Percentiles rank a stretch among this genome's conserved stretches.
These are phyloP conservation scores for Cicer bijugum DNA, from an alignment of 306 rosid species.

Conservation along the genomic window DNA sequence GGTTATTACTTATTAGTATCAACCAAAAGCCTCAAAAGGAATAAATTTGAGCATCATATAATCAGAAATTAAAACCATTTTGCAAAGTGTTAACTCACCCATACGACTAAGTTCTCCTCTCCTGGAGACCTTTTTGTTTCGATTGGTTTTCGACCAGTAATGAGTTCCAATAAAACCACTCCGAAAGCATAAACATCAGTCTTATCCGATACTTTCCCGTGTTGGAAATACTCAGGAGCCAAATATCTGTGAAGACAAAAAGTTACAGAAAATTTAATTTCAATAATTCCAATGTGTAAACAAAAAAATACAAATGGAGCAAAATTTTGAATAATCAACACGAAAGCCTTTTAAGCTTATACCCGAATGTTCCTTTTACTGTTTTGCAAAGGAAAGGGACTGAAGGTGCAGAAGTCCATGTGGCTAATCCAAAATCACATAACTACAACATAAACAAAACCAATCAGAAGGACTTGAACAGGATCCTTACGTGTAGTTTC, in stretches of 20 bases:
- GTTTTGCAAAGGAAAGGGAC: slow-evolving; percentile 97
- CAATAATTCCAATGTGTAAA: slow-evolving; percentile 21
- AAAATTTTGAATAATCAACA: slow-evolving; percentile 32
- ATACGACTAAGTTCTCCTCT: slow-evolving; percentile 89
- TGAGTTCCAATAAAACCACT: slow-evolving; percentile 87
- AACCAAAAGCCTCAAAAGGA: slow-evolving; percentile 34
- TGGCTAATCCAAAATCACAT: slow-evolving; percentile 95
- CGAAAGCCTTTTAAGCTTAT: slow-evolving; percentile 39
- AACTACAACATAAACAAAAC: slow-evolving; percentile 55
- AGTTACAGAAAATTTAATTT: slow-evolving; percentile 11
- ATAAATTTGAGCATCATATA: slow-evolving; percentile 23
- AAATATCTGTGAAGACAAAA: slow-evolving; percentile 61
- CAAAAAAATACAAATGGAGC: neutral
- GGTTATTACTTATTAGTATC: neutral
- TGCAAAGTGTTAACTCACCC: slow-evolving; percentile 65
- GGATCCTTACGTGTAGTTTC: neutral
- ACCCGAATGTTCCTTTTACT: slow-evolving; percentile 99
- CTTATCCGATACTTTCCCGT: slow-evolving; percentile 93
- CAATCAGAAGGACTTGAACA: slow-evolving; percentile 37
- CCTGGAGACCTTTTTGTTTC: slow-evolving; percentile 76
- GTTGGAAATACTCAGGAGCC: slow-evolving; percentile 99
- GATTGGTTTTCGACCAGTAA: slow-evolving; percentile 92
- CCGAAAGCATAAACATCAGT: slow-evolving; percentile 96
- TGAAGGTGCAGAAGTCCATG: slow-evolving; percentile 98
- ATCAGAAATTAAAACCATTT: slow-evolving; percentile 16